Base-by-base conservation (phyloP, 495 filamentous ascomycete genomes). In the Darksidea phi region DNA sequence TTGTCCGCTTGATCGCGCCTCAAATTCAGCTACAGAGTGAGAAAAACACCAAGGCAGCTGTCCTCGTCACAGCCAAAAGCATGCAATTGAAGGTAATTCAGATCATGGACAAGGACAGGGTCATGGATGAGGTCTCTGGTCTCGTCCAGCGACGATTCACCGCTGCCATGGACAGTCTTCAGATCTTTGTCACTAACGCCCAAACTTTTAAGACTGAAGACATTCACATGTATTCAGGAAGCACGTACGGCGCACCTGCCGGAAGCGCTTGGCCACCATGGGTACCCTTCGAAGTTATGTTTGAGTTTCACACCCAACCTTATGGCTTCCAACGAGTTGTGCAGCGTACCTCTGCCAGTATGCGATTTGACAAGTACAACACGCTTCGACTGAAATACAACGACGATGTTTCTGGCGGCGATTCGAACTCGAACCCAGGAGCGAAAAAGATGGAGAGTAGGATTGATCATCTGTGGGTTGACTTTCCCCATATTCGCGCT, bases 1-100 rank as follows among this genome's bases (percentile, higher is more conserved):
- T 96, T 70, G 80, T 97, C 67, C 90, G 91, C 23, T 82, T 98
- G 13, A 96, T 97, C 67, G 95, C 93, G 10, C 94, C 94, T 41
- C 94, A 98, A 70, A 95, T 98, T 51, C 94, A 98, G 71, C 79
- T 98, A 48, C 91, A 97, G 70, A 97, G 95, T 71, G 93, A 97
- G 67, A 97, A 97, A 81, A 97, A 97, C 67, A 83, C 86, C 49
- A 95, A 94, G 67, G 86, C 94, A 36, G 94, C 92, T 23, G 85
- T 96, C 23, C 76, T 98, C n/a, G 87, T 96, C 45, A 91, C 91
- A 3, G 90, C 91, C 28, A 96, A 97, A 68, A 88, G 90, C 47
- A 98, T 98, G 90, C 89, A 96, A 72, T 82, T 97, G 37, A 96
- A 96, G 75, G 88, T 97, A 17, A 83, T 98, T 11, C 92, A 96